Percentiles rank a stretch among this genome's conserved stretches.
These are phyloP conservation scores for Zoysia pacifica DNA, from an alignment of 176 grass and related monocot species.

Conservation along the genomic window DNA sequence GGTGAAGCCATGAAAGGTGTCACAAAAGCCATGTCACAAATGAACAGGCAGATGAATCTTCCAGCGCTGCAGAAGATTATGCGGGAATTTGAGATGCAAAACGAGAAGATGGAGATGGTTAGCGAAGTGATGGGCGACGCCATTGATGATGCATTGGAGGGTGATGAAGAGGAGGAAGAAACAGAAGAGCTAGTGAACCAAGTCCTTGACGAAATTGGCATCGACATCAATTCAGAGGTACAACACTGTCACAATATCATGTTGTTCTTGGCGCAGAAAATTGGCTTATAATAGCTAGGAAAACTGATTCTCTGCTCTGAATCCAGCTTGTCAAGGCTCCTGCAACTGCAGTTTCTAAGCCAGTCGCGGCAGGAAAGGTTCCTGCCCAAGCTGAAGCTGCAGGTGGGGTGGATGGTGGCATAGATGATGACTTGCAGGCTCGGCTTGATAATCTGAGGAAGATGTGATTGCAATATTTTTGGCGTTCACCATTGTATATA, in stretches of 20 bases:
- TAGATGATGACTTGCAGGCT: conserved; percentile 68
- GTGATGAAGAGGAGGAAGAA: conserved; percentile 80
- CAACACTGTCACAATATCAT: not conserved
- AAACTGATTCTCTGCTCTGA: not conserved
- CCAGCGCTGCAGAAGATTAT: conserved; percentile 72
- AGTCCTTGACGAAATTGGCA: conserved; percentile 84
- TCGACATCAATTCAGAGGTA: conserved; percentile 81
- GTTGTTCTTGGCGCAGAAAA: not conserved
- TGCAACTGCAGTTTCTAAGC: conserved; percentile 46
- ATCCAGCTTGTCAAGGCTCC: conserved; percentile 66
- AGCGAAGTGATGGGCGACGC: conserved; percentile 74
- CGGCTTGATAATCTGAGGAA: conserved; percentile 79
- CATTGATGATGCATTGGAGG: conserved; percentile 77
- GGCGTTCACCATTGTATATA: conserved; percentile 6
- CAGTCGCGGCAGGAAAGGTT: conserved; percentile 42
- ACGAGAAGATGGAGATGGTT: conserved; percentile 76
- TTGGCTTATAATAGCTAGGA: not conserved
- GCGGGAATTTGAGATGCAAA: conserved; percentile 76
- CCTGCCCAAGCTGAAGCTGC: conserved; percentile 68
- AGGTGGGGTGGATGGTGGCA: conserved; percentile 50
- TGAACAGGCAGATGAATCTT: conserved; percentile 81
- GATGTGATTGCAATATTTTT: conserved; percentile 51
- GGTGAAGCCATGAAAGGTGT: conserved; percentile 91
- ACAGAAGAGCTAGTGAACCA: conserved; percentile 80
- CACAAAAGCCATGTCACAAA: conserved; percentile 74